These are phyloP conservation scores for Chlamydomonas sphaeroides DNA, from an alignment of 139 green algal genomes.

Conservation along the genomic window DNA sequence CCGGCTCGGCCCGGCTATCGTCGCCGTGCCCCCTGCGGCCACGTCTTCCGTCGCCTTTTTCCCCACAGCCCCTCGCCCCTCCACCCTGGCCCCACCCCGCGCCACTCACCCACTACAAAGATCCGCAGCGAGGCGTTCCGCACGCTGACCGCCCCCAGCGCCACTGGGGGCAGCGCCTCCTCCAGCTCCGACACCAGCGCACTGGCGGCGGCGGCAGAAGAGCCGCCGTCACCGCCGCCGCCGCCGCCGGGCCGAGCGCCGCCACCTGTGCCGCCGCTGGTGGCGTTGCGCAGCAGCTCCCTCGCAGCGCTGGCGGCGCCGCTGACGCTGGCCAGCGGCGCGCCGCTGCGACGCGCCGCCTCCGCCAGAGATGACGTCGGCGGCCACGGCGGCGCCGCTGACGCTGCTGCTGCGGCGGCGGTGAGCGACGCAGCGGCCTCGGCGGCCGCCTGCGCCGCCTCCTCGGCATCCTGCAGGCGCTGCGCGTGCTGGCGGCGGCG, in stretches of 20 bases:
- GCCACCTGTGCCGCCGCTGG: too few relatives aligned
- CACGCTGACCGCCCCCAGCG: slow-evolving; percentile 55
- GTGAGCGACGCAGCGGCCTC: too few relatives aligned
- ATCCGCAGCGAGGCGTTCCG: slow-evolving; percentile 42
- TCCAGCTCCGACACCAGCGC: slow-evolving; percentile 17
- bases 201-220: slow-evolving; percentile 1
- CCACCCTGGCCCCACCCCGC: not conserved
- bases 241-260: not conserved
- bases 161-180: slow-evolving; percentile 56
- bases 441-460: too few relatives aligned
- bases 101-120: slow-evolving; percentile 27
- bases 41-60: too few relatives aligned
- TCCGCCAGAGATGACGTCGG: not conserved
- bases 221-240: not conserved
- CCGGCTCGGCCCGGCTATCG: too few relatives aligned
- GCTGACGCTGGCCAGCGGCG: slow-evolving; percentile 22
- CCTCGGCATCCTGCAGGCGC: too few relatives aligned
- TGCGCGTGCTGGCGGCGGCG: not conserved
- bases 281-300: not conserved
- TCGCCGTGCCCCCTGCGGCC: too few relatives aligned
- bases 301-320: not conserved
- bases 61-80: too few relatives aligned
- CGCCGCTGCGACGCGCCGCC: not conserved
- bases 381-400: too few relatives aligned
- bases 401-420: not conserved